These are phyloP conservation scores for Periconia sp. DNA, from an alignment of 2,329 filamentous ascomycete species.

Conservation along the genomic window DNA sequence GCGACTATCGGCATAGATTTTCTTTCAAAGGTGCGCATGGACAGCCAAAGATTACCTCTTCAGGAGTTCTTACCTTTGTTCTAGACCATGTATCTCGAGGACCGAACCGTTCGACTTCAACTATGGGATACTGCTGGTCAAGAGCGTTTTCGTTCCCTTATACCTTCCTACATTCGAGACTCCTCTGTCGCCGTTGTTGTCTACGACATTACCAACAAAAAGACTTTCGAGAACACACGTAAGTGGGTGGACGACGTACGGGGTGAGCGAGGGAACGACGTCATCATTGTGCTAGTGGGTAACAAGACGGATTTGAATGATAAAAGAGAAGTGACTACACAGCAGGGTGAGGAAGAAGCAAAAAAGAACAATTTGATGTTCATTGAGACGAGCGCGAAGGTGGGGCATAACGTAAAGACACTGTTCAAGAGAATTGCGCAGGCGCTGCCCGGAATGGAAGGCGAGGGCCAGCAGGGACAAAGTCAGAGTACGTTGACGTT, in stretches of 20 bases:
- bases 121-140: constrained; percentile 98
- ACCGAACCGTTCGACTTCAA: constrained; percentile 94
- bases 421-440: constrained; percentile 98
- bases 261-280: constrained; percentile 94
- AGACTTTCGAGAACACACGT: constrained; percentile 97
- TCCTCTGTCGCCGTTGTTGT: constrained; percentile 97
- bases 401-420: constrained; percentile 96
- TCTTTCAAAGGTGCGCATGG: constrained; percentile 76
- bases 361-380: constrained; percentile 99
- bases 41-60: neutral
- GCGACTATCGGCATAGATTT: constrained; percentile 99
- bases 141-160: constrained; percentile 93
- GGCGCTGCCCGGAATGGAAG: constrained; percentile 96
- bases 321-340: constrained; percentile 94
- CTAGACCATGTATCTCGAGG: constrained; percentile 98
- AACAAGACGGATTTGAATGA: constrained; percentile 99
- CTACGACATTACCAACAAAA: constrained; percentile 96
- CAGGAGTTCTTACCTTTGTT: constrained; percentile 8
- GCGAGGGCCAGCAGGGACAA: constrained; percentile 75
- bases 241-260: constrained; percentile 99
- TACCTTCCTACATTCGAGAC: constrained; percentile 98
- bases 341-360: constrained; percentile 95
- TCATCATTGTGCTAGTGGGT: constrained; percentile 96
- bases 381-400: constrained; percentile 96
- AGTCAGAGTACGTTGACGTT: constrained; percentile 69